Conservation (phyloP, 805 yeast species). For the Starmerella ratchasimensis region DNA sequence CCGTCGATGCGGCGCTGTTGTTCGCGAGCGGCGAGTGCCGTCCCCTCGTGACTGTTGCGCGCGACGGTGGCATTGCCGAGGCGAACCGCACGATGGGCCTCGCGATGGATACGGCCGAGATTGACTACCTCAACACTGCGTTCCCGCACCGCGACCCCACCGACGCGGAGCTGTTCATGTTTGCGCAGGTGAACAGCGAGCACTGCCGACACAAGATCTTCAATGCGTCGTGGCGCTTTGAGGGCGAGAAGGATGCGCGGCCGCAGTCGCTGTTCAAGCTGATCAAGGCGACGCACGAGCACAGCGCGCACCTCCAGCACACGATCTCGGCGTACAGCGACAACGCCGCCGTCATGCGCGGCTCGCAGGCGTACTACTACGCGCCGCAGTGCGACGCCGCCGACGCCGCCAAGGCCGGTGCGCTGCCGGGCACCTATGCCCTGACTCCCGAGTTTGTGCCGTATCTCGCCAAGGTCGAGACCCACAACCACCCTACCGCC, state of each 20-base stretch:
- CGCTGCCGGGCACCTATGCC: slow-evolving; percentile 48
- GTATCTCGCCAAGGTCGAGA: slow-evolving; percentile 88
- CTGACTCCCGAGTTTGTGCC: slow-evolving; percentile 67
- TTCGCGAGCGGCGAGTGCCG: slow-evolving; percentile 71
- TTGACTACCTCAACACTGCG: slow-evolving; percentile 71
- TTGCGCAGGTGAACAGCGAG: slow-evolving; percentile 98
- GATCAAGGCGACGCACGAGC: slow-evolving; percentile 75
- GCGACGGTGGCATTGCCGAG: slow-evolving; percentile 43
- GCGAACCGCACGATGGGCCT: slow-evolving; percentile 80
- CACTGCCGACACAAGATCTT: slow-evolving; percentile 98
- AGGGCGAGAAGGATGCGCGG: slow-evolving; percentile 55
- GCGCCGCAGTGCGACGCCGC: too few species aligned
- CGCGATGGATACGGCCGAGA: slow-evolving; percentile 91
- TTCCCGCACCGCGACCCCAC: slow-evolving; percentile 88
- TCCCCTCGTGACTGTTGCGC: slow-evolving; percentile 48
- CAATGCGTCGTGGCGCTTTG: slow-evolving; percentile 93
- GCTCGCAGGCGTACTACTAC: slow-evolving; percentile 49
- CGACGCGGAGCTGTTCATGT: slow-evolving; percentile 95
- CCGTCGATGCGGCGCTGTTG: slow-evolving; percentile 35
- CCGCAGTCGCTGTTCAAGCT: slow-evolving; percentile 71
- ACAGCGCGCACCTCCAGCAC: slow-evolving; percentile 58
- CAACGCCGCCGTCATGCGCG: slow-evolving; percentile 91
- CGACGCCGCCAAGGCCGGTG: slow-evolving; percentile 49
- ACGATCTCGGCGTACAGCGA: slow-evolving; percentile 93
- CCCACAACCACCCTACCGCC: slow-evolving; percentile 98